A percentile compares a stretch with the other conserved stretches of the same genome.
Evolutionary conservation across 169 alveolate genomes (phyloP).

Genomic region (Eimeria brunetti): DNA sequence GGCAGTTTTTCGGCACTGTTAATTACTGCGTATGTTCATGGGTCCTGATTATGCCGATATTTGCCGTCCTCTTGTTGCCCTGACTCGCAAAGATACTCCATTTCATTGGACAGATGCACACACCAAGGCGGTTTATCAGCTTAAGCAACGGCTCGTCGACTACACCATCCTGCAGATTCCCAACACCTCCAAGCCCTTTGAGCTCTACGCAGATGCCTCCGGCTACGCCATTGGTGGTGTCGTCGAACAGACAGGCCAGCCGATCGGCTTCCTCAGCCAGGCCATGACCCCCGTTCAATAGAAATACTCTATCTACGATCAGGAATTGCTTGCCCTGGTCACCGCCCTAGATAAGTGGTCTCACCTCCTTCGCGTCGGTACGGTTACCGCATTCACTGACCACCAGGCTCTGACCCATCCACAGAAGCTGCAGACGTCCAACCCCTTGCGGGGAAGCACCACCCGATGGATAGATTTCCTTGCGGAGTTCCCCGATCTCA

Average conservation of each 20-base stretch:
- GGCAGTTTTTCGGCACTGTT: not conserved
- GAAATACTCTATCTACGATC: not conserved
- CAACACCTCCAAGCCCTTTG: not conserved
- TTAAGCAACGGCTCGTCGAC: no score
- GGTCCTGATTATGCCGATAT: not conserved
- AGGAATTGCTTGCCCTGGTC: not conserved
- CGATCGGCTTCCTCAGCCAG: constrained; percentile 2
- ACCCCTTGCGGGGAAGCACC: not conserved
- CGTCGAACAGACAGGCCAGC: not conserved
- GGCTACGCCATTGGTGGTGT: not conserved
- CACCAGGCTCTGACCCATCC: not conserved
- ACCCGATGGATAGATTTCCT: not conserved
- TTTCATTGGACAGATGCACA: no score
- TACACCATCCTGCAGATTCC: not conserved
- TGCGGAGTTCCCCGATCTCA: not conserved
- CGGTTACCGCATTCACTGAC: not conserved
- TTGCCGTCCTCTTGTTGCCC: not conserved
- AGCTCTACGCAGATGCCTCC: not conserved
- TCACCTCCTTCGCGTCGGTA: not conserved
- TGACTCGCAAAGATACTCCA: not conserved
- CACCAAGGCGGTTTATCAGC: no score
- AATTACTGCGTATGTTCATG: not conserved
- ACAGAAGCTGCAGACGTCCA: not conserved
- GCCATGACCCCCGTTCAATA: not conserved
- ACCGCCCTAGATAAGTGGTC: not conserved